Base-by-base conservation (phyloP, 2,329 filamentous ascomycete genomes). In the Whalleya microplaca region DNA sequence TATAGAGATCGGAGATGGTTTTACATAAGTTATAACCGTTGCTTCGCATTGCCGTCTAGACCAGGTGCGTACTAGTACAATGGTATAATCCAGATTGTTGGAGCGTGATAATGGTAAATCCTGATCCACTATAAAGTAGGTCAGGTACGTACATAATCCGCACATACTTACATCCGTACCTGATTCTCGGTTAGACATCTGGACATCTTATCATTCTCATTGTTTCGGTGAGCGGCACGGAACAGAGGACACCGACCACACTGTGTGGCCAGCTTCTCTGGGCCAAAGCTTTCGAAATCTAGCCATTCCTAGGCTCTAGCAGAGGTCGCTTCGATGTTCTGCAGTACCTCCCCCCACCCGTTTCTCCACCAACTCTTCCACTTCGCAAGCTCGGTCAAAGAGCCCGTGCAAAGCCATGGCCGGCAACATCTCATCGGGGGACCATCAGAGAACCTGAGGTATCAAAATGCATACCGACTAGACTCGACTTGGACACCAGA, bases 351-450 rank as follows among this genome's bases (percentile, higher is more conserved):
- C 44, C 46, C 20, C 23, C 27, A 40, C 45, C 55, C 27, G 21
- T 41, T 51, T 56, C 58, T 51, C 55, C 55, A 56, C 58, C 52
- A 46, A 45, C 29, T 54, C 49, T 58, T 60, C 54, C 8, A 16
- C 32, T 47, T 56, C 54, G 60, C 54, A 56, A 51, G 54, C 52
- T 52, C 21, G 55, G 57, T 58, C 42, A 51, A 56, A 45, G 12
- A 51, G 41, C 37, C 48, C 21, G n/a, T n/a, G n/a, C n/a, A 32
- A 40, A 50, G 4, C 23, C 9, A 27, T 9, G 32, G 32, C 32
- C 32, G 10, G 10, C 47, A 50, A 53, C 21, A 40, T 48, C 23
- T 27, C 23, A 27, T 27, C 23, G n/a, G n/a, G n/a, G n/a, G n/a
- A n/a, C 23, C 23, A 27, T 27, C 23, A 41, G 44, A 47, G 19